Evolutionary conservation across 768 basidiomycete genomes (phyloP).

Genomic region (Leccinum incarnatum): DNA sequence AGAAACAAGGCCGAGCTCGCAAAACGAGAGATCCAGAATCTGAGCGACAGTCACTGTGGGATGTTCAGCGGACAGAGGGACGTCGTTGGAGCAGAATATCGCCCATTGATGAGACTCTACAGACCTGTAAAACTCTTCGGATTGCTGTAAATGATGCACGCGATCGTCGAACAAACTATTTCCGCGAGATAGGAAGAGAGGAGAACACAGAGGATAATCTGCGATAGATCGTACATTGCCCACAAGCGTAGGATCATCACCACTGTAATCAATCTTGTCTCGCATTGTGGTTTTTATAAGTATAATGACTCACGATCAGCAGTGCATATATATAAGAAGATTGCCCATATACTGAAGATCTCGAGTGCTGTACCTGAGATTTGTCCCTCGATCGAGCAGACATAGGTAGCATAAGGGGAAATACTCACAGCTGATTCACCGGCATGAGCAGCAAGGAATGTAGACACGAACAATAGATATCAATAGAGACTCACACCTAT

Average conservation of each 20-base stretch:
- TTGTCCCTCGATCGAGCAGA: neutral
- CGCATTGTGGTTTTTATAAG: neutral
- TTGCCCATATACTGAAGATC: neutral
- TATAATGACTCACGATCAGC: constrained; percentile 11
- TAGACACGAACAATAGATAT: neutral
- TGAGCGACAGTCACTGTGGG: neutral
- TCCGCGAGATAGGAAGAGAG: constrained; percentile 8
- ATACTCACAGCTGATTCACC: neutral
- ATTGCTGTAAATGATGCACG: neutral
- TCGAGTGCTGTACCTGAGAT: constrained; percentile 3
- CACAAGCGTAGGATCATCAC: constrained; percentile 18
- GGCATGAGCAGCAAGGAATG: neutral
- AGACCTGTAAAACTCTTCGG: neutral
- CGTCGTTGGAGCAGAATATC: neutral
- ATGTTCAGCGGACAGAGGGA: neutral
- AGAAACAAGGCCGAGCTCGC: neutral
- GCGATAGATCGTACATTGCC: constrained; percentile 10
- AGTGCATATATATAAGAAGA: neutral
- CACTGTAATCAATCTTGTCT: constrained; percentile 1
- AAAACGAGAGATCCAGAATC: constrained; percentile 1
- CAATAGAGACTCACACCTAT: constrained; percentile 14
- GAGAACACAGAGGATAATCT: constrained; percentile 7
- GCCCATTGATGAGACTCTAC: neutral
- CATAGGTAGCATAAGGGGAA: neutral
- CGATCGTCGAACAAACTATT: neutral